These are phyloP conservation scores for Xanthoconium stramineum DNA, from an alignment of 768 basidiomycete genomes.

Conservation along the genomic window DNA sequence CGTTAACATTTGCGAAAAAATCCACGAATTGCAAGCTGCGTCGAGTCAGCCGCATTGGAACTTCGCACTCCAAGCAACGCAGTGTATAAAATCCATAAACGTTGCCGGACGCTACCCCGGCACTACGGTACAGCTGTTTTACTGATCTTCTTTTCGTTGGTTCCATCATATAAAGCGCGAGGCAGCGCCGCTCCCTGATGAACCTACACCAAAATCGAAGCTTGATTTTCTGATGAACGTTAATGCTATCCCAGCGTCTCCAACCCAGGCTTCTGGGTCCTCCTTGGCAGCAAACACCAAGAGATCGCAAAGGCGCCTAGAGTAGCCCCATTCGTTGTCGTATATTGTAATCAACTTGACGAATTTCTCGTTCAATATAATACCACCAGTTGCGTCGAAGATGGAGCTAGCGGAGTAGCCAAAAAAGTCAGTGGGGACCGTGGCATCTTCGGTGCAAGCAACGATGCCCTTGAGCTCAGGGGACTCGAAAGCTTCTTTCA, in stretches of 20 bases:
- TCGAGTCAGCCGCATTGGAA: no score
- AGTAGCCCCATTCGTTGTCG: conserved; percentile 96
- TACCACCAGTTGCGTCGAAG: conserved; percentile 94
- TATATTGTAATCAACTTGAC: conserved; percentile 98
- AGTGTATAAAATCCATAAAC: conserved; percentile 7
- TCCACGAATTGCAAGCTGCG: no score
- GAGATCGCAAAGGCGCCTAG: conserved; percentile 87
- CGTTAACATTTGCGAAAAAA: no score
- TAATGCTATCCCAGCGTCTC: not conserved
- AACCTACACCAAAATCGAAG: conserved; percentile 14
- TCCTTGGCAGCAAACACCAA: conserved; percentile 75
- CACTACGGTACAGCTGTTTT: conserved; percentile 14
- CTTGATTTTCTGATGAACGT: not conserved
- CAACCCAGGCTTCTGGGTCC: conserved; percentile 43
- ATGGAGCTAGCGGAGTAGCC: conserved; percentile 78
- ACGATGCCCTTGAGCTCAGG: conserved; percentile 64
- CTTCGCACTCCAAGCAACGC: no score
- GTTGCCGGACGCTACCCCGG: not conserved
- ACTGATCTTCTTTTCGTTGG: conserved; percentile 1
- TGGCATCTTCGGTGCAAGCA: conserved; percentile 88
- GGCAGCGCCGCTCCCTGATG: not conserved
- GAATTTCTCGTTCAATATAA: conserved; percentile 87
- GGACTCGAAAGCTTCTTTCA: conserved; percentile 77
- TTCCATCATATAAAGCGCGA: not conserved
- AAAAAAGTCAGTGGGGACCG: conserved; percentile 94